phyloP scores from a whole-genome alignment of 169 alveolate species.

The Plasmodium vinckei region DNA sequence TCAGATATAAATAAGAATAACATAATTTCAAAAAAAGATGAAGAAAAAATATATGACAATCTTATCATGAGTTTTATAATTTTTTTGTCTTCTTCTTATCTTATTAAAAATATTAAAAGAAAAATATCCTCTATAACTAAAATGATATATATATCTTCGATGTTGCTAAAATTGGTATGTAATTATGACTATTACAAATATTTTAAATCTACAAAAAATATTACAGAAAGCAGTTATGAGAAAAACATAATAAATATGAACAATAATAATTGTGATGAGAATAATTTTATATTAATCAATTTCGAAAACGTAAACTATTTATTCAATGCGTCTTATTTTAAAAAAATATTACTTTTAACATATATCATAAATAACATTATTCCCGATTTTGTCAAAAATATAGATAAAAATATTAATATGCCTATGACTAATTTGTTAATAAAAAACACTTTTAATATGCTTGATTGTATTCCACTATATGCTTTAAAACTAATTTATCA shows the following conservation, averaged over 20 bases:
- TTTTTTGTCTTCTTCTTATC: slow-evolving; percentile 48
- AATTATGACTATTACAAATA: background rate
- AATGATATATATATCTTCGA: slow-evolving; percentile 23
- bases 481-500: slow-evolving; percentile 34
- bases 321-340: slow-evolving; percentile 19
- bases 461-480: slow-evolving; percentile 6
- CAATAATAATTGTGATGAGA: too few species aligned
- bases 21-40: background rate
- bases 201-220: slow-evolving; percentile 3
- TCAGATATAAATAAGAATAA: background rate
- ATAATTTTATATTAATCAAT: slow-evolving; percentile 7
- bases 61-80: slow-evolving; percentile 39
- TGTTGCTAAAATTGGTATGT: slow-evolving; percentile 11
- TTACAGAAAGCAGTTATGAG: too few species aligned
- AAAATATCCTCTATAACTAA: background rate
- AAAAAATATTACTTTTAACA: slow-evolving; percentile 22
- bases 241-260: too few species aligned
- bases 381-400: slow-evolving; percentile 1
- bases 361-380: slow-evolving; percentile 41
- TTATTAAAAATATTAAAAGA: slow-evolving; percentile 6
- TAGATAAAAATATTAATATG: background rate
- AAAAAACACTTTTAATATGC: slow-evolving; percentile 31
- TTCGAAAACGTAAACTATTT: slow-evolving; percentile 6
- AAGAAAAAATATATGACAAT: slow-evolving; percentile 20
- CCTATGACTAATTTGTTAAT: slow-evolving; percentile 1